Evolutionary conservation across 441 rosid species (phyloP).

Genomic region (Iberis amara): DNA sequence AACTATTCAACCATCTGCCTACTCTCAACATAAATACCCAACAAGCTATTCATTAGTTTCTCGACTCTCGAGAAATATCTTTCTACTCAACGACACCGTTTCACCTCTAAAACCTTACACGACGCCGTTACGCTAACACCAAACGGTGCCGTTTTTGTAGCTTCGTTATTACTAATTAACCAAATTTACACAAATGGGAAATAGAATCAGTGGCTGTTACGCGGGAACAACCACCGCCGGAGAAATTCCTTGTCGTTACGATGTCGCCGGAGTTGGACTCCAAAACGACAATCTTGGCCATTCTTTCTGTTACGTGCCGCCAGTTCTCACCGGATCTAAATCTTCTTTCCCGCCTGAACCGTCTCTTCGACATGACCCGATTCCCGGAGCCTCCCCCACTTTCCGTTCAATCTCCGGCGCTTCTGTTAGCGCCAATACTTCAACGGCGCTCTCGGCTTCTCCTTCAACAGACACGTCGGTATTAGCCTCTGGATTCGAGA

Average conservation of each 20-base stretch:
- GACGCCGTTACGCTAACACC: background rate
- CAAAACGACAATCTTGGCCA: slow-evolving; percentile 44
- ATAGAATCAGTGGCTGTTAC: slow-evolving; percentile 39
- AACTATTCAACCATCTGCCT: background rate
- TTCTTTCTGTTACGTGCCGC: slow-evolving; percentile 53
- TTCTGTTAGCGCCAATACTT: slow-evolving; percentile 59
- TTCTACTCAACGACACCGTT: background rate
- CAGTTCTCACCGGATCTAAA: slow-evolving; percentile 18
- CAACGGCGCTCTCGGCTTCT: slow-evolving; percentile 43
- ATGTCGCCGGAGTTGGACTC: slow-evolving; percentile 18
- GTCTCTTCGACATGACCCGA: slow-evolving; percentile 28
- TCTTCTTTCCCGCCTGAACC: slow-evolving; percentile 32
- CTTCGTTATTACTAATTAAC: background rate
- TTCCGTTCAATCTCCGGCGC: slow-evolving; percentile 68
- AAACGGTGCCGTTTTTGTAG: slow-evolving; percentile 1
- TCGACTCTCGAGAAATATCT: background rate
- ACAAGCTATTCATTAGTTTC: background rate
- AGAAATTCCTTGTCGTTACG: slow-evolving; percentile 33
- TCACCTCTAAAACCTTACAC: background rate
- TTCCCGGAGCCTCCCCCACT: slow-evolving; percentile 33
- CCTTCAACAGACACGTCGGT: slow-evolving; percentile 29
- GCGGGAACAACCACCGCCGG: slow-evolving; percentile 31
- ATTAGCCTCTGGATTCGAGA: slow-evolving; percentile 42
- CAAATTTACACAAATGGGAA: slow-evolving; percentile 36
- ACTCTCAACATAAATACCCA: slow-evolving; percentile 28